Evolutionary conservation across 805 yeast genomes (phyloP), one percentile per base, ranked within the genome.

Genomic region (Ogataea nitratoaversa): DNA sequence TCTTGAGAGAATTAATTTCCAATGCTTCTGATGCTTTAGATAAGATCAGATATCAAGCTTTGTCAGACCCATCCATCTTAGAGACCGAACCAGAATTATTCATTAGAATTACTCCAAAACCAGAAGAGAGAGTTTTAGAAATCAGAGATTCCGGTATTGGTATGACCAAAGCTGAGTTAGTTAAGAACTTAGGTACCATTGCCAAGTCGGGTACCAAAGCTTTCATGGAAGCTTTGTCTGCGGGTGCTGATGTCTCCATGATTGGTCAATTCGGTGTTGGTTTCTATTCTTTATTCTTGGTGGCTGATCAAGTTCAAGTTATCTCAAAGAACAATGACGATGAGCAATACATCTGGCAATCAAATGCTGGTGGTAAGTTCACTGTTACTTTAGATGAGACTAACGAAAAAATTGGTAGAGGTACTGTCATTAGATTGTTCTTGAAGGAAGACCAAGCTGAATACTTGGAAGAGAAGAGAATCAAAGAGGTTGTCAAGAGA

Each of bases 181-280:
- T 93, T 63, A 93, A 95, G 83, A 93, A 93, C 78, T 85, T 93
- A 71, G 99, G 99, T 84, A 93, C 98, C 54, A 93, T 93, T 66
- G 99, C 99, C 65, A 93, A 93, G 76, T 93, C 99, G 54, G 99
- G 99, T 75, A 93, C 99, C 59, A 93, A 93, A 77, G 88, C 95
- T 57, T 93, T 93, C 71, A 93, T 93, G 99, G 99, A 93, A 76
- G 99, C 99, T 54, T 78, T 95, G 54, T 84, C 95, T 53, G 98
- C 97, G 52, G 99, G 99, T 74, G 99, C 99, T 48, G 99, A 93
- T 70, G 97, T 93, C 49, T 90, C 98, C 52, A 93, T 93, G 99
- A 93, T 93, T 74, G 99, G 99, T 80, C 99, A 93, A 76, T 93
- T 93, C 77, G 99, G 99, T 89, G 99, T 93, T 59, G 99, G 99